Percentiles rank a stretch among this genome's conserved stretches.
These are phyloP conservation scores for Phytophthora litchii DNA, from an alignment of 352 stramenopile species.

Conservation along the genomic window DNA sequence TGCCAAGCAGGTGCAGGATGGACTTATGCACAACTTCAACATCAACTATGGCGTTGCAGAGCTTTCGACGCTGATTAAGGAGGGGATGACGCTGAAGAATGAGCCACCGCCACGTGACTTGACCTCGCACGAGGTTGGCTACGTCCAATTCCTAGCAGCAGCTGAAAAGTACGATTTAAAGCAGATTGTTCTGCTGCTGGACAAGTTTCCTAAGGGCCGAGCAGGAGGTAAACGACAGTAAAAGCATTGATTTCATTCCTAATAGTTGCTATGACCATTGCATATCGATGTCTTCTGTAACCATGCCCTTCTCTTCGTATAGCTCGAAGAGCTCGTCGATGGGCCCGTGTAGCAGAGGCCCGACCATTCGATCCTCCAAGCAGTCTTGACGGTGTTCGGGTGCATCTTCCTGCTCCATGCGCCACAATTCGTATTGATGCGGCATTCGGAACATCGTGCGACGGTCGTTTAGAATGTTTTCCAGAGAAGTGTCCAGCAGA, in stretches of 20 bases:
- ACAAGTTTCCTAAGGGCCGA: conserved; percentile 74
- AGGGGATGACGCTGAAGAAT: conserved; percentile 51
- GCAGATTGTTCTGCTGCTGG: conserved; percentile 60
- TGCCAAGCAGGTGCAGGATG: conserved; percentile 76
- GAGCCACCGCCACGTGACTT: conserved; percentile 32
- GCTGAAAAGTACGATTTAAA: conserved; percentile 84
- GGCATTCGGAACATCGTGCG: conserved; percentile 57
- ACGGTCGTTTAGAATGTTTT: conserved; percentile 52
- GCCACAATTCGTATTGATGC: conserved; percentile 64
- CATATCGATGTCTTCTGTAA: conserved; percentile 47
- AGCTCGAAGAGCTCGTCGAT: conserved; percentile 60
- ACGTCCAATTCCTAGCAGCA: conserved; percentile 66
- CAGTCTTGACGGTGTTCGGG: conserved; percentile 38
- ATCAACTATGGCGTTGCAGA: conserved; percentile 79
- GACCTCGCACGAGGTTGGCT: conserved; percentile 51
- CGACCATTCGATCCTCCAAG: conserved; percentile 47
- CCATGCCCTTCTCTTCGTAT: conserved; percentile 61
- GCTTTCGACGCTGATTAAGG: conserved; percentile 64
- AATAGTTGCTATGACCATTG: conserved; percentile 31
- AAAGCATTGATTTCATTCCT: conserved; percentile 6
- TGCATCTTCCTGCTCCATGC: conserved; percentile 76
- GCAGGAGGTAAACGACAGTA: conserved; percentile 19
- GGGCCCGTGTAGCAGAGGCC: conserved; percentile 46
- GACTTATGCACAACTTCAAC: conserved; percentile 67
- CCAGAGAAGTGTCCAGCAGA: conserved; percentile 63